Base-by-base conservation (phyloP, 2,329 filamentous ascomycete species). In the Trichophyton equinum region DNA sequence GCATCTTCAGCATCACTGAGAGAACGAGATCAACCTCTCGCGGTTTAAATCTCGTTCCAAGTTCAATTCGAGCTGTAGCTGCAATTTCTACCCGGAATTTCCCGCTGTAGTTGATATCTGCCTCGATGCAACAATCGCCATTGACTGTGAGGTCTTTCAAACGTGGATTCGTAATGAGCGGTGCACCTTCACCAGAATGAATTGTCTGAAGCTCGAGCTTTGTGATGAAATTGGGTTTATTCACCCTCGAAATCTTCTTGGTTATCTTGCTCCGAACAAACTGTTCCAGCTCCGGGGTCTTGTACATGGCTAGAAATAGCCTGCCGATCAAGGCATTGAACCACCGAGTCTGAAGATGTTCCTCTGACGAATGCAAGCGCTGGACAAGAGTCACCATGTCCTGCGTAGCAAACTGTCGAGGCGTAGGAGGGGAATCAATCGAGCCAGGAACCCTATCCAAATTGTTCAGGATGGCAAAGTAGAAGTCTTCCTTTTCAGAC, bases 401-500 rank as follows among this genome's bases (percentile, higher is more conserved):
- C 69, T 88, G 86, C 15, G 90, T 83, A 33, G 95, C 87, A 68
- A 95, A 95, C 13, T 85, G 80, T 64, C 89, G 82, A 8, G 88
- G 87, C 59, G 80, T 80, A 0, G 91, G 90, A 0, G 85, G 81
- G 20, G 78, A 77, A 60, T 80, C 77, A 22, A 78, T 77, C 1
- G 78, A 76, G 44, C 80, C 79, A 61, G 83, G 79, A 15, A 82
- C 81, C 67, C 86, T 85, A 66, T 91, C 86, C 70, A 95, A 88
- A 65, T 91, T 95, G 67, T 86, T 85, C 44, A 99, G 78, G 67
- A 99, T 79, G 11, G 92, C 88, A 74, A 96, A 92, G 73, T 99
- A 99, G 74, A 99, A 97, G 71, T 99, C 94, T 73, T 99, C 94
- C 73, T 99, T 99, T 55, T 94, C 90, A 0, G 91, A 96, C 71